phyloP scores from a whole-genome alignment of 164 flowering plant genomes.

The Nelumbo lutea region DNA sequence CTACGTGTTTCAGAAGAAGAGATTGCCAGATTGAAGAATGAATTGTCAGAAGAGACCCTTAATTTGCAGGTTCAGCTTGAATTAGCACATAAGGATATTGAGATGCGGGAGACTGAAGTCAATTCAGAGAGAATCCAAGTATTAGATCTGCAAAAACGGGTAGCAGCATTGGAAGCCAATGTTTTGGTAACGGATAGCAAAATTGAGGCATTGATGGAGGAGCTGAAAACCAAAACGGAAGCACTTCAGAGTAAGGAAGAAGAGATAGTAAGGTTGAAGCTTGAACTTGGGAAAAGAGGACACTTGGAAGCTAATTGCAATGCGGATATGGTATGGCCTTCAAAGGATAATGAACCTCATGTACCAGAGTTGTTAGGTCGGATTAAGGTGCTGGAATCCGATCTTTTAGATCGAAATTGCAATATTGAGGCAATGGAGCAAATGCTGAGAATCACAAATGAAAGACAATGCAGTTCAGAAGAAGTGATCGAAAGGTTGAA shows the following conservation, averaged over 20 bases:
- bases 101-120: conserved; percentile 17
- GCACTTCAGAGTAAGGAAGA: conserved; percentile 41
- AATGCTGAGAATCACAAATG: not conserved
- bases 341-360: conserved; percentile 34
- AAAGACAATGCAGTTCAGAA: not conserved
- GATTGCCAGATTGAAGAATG: conserved; percentile 37
- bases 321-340: conserved; percentile 8
- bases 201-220: conserved; percentile 23
- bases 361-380: conserved; percentile 42
- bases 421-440: not conserved
- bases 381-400: conserved; percentile 37
- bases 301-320: conserved; percentile 17
- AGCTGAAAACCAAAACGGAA: conserved; percentile 30
- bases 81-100: conserved; percentile 5
- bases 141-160: conserved; percentile 20
- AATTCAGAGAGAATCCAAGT: conserved; percentile 19
- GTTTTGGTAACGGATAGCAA: conserved; percentile 16
- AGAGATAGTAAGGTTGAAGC: conserved; percentile 34
- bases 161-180: conserved; percentile 19
- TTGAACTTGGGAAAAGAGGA: conserved; percentile 26
- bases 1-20: conserved; percentile 42
- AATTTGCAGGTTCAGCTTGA: conserved; percentile 14
- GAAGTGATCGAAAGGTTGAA: not conserved
- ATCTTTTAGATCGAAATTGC: conserved; percentile 7
- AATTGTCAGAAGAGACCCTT: conserved; percentile 9